Evolutionary conservation across 202 grass and related monocot species (phyloP), one percentile per base, ranked within the genome.

Genomic region (Bolboschoenoplectus hybrid): DNA sequence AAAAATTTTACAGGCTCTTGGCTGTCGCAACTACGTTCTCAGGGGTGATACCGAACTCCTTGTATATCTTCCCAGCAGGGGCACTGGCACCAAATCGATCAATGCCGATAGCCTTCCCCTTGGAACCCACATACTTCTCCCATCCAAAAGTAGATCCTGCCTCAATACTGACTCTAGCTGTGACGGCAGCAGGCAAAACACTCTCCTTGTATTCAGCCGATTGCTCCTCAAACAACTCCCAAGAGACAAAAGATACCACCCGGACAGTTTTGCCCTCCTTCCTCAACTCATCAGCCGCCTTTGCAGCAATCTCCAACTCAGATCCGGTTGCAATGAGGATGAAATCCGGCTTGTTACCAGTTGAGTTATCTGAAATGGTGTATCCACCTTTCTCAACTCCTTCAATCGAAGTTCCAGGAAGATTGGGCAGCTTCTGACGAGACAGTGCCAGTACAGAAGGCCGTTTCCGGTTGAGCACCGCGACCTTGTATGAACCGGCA

Each of bases 81-180:
- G 94, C 94, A 85, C 94, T 97, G 2, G 91, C 94, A 52, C 94
- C 94, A n/a, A 97, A 97, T 68, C 89, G 91, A 63, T 97, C 94
- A 2, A 97, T 97, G 43, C 94, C 94, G n/a, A 97, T 97, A 35
- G 90, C 65, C 90, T 97, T 97, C 61, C 94, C 94, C 47, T 90
- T 87, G 41, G 32, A 9, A 50, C 94, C 94, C 1, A 93, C 3
- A 0, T 93, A 92, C 88, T 93, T 97, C 76, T 90, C 84, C 94
- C 94, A 97, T 35, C 94, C 94, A 0, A 97, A 89, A 49, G 94
- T 97, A 56, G 79, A 71, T 3, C 94, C 94, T 0, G 94, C 94
- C 53, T 97, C 94, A 57, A 97, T 87, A 82, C 94, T 97, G 76
- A 97, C 84, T 82, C 94, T 97, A 63, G 78, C 82, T 2, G 89